phyloP scores from a whole-genome alignment of 306 rosid genomes.

The Psophocarpus tetragonolobus region DNA sequence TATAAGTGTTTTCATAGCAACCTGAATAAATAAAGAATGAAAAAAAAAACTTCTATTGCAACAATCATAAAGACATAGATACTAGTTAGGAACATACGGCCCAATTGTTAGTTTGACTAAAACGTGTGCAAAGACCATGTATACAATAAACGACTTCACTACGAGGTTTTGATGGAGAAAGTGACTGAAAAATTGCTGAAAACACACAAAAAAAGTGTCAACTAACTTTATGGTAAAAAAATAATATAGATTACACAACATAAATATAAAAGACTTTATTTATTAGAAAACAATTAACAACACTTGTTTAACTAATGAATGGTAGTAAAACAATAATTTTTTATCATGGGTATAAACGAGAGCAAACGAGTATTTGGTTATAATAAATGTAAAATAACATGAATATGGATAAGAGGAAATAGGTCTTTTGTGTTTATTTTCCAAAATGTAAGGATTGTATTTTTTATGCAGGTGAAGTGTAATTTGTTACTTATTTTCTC shows the following conservation, averaged over 20 bases:
- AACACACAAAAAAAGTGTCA: slow-evolving; percentile 23
- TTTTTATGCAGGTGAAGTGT: background rate
- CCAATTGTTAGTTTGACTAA: slow-evolving; percentile 73
- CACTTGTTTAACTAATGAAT: background rate
- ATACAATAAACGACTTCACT: slow-evolving; percentile 80
- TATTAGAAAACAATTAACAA: background rate
- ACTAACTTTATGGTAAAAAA: background rate
- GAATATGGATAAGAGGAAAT: background rate
- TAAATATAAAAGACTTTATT: background rate
- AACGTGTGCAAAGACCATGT: slow-evolving; percentile 59
- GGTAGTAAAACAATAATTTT: background rate
- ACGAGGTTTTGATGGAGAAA: slow-evolving; percentile 82
- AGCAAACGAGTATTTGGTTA: background rate
- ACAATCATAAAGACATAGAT: background rate
- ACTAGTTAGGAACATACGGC: slow-evolving; percentile 51
- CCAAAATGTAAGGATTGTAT: background rate
- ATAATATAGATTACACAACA: background rate
- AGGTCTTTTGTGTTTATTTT: background rate
- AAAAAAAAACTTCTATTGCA: background rate
- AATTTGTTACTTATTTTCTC: background rate
- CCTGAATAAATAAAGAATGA: slow-evolving; percentile 45
- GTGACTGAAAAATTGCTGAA: slow-evolving; percentile 76
- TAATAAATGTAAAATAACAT: background rate
- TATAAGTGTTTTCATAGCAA: slow-evolving; percentile 69
- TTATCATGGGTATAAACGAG: background rate